Evolutionary conservation across 805 yeast genomes (phyloP).

Genomic region (Wickerhamomyces strasburgensis): DNA sequence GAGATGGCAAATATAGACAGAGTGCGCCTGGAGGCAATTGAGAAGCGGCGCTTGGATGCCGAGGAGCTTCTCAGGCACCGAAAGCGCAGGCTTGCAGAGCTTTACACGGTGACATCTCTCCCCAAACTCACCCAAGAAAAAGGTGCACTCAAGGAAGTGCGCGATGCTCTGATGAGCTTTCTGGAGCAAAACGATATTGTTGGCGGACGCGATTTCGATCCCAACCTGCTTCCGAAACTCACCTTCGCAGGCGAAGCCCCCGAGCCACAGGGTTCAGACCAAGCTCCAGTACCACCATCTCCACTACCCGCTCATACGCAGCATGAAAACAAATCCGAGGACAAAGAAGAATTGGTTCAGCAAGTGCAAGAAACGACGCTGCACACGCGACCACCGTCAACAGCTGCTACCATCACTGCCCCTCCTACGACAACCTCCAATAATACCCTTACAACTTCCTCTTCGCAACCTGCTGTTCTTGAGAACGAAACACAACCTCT

Average conservation of each 20-base stretch:
- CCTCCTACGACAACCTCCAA: neutral
- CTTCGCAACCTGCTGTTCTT: neutral
- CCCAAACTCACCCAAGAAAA: constrained; percentile 39
- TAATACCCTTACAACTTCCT: neutral
- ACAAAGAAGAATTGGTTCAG: neutral
- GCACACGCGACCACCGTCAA: neutral
- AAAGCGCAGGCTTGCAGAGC: constrained; percentile 54
- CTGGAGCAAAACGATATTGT: constrained; percentile 49
- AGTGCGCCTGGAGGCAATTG: constrained; percentile 42
- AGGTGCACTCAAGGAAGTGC: constrained; percentile 32
- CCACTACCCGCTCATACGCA: neutral
- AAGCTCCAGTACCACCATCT: neutral
- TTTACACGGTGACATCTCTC: constrained; percentile 53
- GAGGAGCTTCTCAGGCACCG: constrained; percentile 42
- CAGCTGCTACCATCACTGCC: neutral
- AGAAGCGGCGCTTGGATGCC: constrained; percentile 33
- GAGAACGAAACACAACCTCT: neutral
- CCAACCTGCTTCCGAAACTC: constrained; percentile 20
- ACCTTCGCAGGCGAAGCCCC: constrained; percentile 9
- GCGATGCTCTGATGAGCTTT: constrained; percentile 39
- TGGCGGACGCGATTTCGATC: constrained; percentile 37
- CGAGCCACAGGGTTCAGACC: too few relatives aligned
- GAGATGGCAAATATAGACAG: constrained; percentile 13
- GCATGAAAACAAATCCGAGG: neutral
- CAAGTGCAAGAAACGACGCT: neutral